A percentile compares a stretch with the other conserved stretches of the same genome.
Evolutionary conservation across 495 filamentous ascomycete species (phyloP).

Genomic region (Neurospora sp.): DNA sequence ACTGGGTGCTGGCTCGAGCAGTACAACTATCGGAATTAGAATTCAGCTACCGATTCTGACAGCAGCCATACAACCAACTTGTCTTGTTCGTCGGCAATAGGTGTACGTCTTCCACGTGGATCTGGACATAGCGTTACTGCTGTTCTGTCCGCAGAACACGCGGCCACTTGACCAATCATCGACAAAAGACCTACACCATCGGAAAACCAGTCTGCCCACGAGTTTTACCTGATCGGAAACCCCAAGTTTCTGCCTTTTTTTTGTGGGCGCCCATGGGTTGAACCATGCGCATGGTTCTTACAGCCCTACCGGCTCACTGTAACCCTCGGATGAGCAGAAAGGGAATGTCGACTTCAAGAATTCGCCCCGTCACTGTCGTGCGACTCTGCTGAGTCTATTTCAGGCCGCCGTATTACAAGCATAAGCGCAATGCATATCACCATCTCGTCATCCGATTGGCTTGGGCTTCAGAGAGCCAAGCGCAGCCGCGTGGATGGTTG

Average conservation of each 20-base stretch:
- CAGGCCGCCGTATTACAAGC: neutral
- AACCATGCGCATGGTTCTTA: neutral
- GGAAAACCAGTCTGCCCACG: neutral
- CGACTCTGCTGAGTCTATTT: neutral
- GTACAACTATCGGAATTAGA: neutral
- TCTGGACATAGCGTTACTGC: neutral
- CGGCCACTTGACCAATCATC: neutral
- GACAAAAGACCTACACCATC: neutral
- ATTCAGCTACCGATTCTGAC: neutral
- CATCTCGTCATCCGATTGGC: neutral
- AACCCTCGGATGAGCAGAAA: neutral
- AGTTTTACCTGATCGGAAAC: neutral
- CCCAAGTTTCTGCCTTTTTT: neutral
- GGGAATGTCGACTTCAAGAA: neutral
- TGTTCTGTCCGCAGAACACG: neutral
- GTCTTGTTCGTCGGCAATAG: neutral
- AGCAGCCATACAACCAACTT: neutral
- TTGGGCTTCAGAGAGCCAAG: neutral
- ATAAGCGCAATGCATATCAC: neutral
- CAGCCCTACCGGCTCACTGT: neutral
- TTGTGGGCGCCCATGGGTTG: neutral
- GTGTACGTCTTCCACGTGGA: neutral
- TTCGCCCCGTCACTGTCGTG: neutral
- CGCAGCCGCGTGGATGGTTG: neutral
- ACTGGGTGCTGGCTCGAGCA: neutral